Percentiles rank a stretch among this genome's conserved stretches.
These are phyloP conservation scores for Rhodotorula diobovata DNA, from an alignment of 768 basidiomycete genomes.

Conservation along the genomic window DNA sequence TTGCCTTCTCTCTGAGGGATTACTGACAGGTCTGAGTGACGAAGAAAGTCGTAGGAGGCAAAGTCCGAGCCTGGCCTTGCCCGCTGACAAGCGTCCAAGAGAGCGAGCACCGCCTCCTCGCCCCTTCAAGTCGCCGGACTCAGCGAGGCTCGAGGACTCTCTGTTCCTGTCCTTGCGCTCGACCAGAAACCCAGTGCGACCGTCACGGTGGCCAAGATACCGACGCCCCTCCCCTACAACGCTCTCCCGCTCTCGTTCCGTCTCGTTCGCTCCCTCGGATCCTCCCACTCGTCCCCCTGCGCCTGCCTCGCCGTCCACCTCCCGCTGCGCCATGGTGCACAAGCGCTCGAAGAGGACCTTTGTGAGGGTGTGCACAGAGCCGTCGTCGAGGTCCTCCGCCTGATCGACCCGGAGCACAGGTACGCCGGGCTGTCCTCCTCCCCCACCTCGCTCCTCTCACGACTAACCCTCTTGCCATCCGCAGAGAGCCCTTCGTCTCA, in stretches of 20 bases:
- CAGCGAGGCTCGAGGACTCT: neutral
- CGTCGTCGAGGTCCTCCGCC: neutral
- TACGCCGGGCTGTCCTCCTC: neutral
- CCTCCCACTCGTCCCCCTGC: neutral
- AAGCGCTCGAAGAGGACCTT: neutral
- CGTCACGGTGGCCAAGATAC: neutral
- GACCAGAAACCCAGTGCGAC: too few species aligned
- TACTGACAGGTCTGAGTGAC: too few species aligned
- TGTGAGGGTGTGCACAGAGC: neutral
- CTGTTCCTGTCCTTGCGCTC: too few species aligned
- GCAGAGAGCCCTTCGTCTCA: constrained; percentile 35
- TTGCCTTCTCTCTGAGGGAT: too few species aligned
- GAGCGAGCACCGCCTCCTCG: too few species aligned
- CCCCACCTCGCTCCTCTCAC: neutral
- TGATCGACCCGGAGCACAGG: constrained; percentile 27
- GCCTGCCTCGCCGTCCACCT: constrained; percentile 3
- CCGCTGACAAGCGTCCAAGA: too few species aligned
- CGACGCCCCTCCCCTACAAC: neutral
- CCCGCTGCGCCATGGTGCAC: neutral
- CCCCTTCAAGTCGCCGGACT: too few species aligned
- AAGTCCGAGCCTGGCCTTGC: too few species aligned
- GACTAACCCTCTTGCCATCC: neutral
- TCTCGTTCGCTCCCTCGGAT: neutral
- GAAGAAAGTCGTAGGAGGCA: too few species aligned
- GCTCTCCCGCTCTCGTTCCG: constrained; percentile 14